These are phyloP conservation scores for Microbotryum violaceum DNA, from an alignment of 1,284 basidiomycete genomes.

Conservation along the genomic window DNA sequence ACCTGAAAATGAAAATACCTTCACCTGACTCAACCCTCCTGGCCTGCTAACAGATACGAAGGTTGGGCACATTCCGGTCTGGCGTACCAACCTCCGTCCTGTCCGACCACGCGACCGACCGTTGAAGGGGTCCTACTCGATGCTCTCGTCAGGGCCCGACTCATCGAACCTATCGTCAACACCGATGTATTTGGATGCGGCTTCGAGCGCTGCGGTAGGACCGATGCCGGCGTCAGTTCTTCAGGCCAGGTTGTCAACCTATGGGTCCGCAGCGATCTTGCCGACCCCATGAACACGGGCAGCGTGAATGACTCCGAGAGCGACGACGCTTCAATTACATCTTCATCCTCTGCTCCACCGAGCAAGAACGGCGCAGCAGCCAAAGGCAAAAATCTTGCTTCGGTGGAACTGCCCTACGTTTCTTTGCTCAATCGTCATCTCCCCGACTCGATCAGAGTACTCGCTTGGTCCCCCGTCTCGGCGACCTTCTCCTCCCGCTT, in stretches of 20 bases:
- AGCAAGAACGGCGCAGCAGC: not conserved
- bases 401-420: constrained; percentile 66
- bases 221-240: constrained; percentile 89
- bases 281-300: constrained; percentile 28
- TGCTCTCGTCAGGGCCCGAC: constrained; percentile 60
- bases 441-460: constrained; percentile 78
- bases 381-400: constrained; percentile 2
- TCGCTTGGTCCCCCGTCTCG: constrained; percentile 90
- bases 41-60: constrained; percentile 53
- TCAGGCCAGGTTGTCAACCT: constrained; percentile 90
- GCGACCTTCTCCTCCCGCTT: constrained; percentile 77
- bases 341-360: constrained; percentile 3
- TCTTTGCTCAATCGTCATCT: constrained; percentile 80
- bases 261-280: constrained; percentile 62
- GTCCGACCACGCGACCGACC: constrained; percentile 62
- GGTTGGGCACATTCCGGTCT: constrained; percentile 89
- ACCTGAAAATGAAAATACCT: not conserved
- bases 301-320: constrained; percentile 30
- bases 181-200: constrained; percentile 67
- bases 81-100: constrained; percentile 60
- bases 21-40: not conserved
- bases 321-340: constrained; percentile 2
- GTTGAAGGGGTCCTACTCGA: constrained; percentile 83
- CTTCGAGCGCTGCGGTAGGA: constrained; percentile 86
- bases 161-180: constrained; percentile 54